phyloP scores from a whole-genome alignment of 176 grass and related monocot genomes.

The Aegilops sharonensis region DNA sequence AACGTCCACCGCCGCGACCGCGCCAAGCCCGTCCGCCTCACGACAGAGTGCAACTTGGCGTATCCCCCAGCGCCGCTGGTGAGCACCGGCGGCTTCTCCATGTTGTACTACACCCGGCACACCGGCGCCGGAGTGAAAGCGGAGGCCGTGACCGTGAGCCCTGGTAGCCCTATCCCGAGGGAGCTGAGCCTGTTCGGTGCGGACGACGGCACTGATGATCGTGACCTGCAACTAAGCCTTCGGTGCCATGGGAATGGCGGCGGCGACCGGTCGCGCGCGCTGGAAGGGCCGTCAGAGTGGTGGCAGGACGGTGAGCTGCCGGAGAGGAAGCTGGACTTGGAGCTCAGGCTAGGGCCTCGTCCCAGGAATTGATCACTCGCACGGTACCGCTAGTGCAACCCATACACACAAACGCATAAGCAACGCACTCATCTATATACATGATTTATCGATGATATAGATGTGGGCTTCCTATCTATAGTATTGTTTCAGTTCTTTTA shows the following conservation, averaged over 20 bases:
- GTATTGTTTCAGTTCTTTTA: background rate
- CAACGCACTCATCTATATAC: background rate
- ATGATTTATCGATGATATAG: background rate
- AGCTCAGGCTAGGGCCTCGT: slow-evolving; percentile 44
- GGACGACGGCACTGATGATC: background rate
- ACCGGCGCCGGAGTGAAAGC: background rate
- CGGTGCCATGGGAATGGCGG: background rate
- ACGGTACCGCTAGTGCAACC: background rate
- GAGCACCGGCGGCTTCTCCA: background rate
- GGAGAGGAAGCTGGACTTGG: slow-evolving; percentile 38
- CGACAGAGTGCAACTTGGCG: background rate
- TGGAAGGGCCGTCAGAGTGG: background rate
- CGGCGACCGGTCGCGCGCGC: no score
- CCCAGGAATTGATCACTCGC: slow-evolving; percentile 17
- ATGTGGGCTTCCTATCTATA: background rate
- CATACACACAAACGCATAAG: background rate
- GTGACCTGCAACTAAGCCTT: slow-evolving; percentile 18
- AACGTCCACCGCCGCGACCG: slow-evolving; percentile 66
- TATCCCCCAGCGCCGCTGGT: background rate
- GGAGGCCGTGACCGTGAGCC: background rate
- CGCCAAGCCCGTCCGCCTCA: slow-evolving; percentile 3
- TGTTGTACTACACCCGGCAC: background rate
- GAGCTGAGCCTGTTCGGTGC: slow-evolving; percentile 45
- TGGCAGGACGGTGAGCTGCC: slow-evolving; percentile 8
- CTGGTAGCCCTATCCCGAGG: slow-evolving; percentile 22